Evolutionary conservation across 768 basidiomycete genomes (phyloP), one percentile per base, ranked within the genome.

Genomic region (Tulasnella sp.): DNA sequence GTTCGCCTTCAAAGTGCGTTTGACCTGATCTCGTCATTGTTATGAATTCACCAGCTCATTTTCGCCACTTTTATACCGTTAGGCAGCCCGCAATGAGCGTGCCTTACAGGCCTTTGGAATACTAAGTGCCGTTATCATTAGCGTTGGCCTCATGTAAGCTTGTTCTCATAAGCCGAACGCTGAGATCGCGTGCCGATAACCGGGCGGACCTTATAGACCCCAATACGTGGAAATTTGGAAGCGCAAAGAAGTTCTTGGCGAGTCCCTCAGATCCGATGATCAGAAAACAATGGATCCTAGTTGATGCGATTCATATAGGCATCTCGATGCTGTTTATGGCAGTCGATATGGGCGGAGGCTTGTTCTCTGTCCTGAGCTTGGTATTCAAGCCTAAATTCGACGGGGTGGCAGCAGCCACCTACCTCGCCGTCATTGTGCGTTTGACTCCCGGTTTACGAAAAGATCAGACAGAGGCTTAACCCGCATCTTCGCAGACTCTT

Each of bases 181-280:
- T 64, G 31, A 25, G 58, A 29, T 42, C 45, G 31, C 34, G 29
- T 72, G 40, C 38, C 71, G 38, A 29, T 45, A n/a, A n/a, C 37
- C 72, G 54, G 42, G 17, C 72, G 15, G 29, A 39, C 67, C 40
- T 52, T 64, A 17, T 15, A 84, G 84, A 0, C 88, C 93, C 0
- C 93, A 94, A 81, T 94, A 91, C 79, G 89, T 86, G 81, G 91
- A 93, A 80, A 93, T 94, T 67, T 91, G 87, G 82, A 87, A 87
- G 52, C 76, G 38, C 31, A 69, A 71, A 34, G 77, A 78, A 67
- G 78, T 78, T n/a, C 78, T 77, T 38, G 78, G 78, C 78, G 42
- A 36, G 69, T 74, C n/a, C 34, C 58, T 25, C 25, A n/a, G 58
- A 64, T 64, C 31, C 25, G 4, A 17, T 54, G 25, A 71, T 25